Conservation (phyloP, 768 basidiomycete genomes). For the Agrocybe chaxingu region DNA sequence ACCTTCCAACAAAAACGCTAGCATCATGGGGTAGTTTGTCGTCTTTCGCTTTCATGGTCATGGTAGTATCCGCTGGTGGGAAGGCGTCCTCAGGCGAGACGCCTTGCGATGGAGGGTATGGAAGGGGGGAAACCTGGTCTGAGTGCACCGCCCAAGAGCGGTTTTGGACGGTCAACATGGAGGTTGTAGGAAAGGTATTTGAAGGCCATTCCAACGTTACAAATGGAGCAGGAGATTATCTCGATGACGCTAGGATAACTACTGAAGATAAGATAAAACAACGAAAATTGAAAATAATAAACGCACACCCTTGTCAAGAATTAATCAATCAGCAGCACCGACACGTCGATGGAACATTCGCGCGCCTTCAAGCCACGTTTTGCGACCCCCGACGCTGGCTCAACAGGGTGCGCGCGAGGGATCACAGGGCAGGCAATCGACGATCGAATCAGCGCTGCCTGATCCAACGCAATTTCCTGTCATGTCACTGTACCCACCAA, state of each 20-base stretch:
- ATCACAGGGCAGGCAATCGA: slow-evolving; percentile 18
- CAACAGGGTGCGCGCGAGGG: slow-evolving; percentile 13
- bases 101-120: slow-evolving; percentile 18
- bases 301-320: slow-evolving; percentile 11
- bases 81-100: slow-evolving; percentile 26
- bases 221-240: slow-evolving; percentile 17
- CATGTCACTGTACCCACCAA: slow-evolving; percentile 33
- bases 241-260: slow-evolving; percentile 11
- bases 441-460: slow-evolving; percentile 30
- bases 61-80: slow-evolving; percentile 13
- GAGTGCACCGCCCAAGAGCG: not conserved
- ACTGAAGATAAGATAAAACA: slow-evolving; percentile 15
- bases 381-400: slow-evolving; percentile 37
- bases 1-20: slow-evolving; percentile 87
- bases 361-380: slow-evolving; percentile 37
- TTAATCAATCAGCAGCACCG: slow-evolving; percentile 19
- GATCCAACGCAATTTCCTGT: slow-evolving; percentile 35
- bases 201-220: slow-evolving; percentile 13
- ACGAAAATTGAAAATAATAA: slow-evolving; percentile 15
- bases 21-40: slow-evolving; percentile 67
- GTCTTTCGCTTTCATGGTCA: slow-evolving; percentile 28
- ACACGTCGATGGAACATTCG: slow-evolving; percentile 17
- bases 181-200: slow-evolving; percentile 11
- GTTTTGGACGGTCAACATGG: slow-evolving; percentile 10
- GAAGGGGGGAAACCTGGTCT: slow-evolving; percentile 27